These are phyloP conservation scores for Hypoxylon crocopeplum DNA, from an alignment of 495 filamentous ascomycete genomes.

Conservation along the genomic window DNA sequence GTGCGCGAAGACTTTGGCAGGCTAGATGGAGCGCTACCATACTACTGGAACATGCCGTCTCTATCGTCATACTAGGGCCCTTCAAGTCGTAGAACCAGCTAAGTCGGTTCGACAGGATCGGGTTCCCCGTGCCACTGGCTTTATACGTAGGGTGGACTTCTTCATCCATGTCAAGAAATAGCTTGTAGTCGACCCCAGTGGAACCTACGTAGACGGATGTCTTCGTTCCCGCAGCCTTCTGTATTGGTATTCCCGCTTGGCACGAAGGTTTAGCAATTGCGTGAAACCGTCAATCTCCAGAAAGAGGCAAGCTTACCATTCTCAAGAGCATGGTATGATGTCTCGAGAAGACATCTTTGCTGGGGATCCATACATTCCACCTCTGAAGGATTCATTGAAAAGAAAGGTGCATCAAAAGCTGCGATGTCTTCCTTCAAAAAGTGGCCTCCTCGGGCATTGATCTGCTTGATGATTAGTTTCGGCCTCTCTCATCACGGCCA, in stretches of 20 bases:
- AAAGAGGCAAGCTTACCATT: not conserved
- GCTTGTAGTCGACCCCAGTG: not conserved
- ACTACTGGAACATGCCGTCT: not conserved
- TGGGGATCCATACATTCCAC: not conserved
- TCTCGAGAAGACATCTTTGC: not conserved
- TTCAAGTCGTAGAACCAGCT: not conserved
- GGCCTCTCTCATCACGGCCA: not conserved
- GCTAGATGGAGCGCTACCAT: not conserved
- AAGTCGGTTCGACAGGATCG: not conserved
- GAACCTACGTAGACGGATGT: not conserved
- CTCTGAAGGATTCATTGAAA: not conserved
- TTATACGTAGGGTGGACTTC: not conserved
- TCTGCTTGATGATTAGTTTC: not conserved
- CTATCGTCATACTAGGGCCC: not conserved
- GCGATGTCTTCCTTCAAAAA: not conserved
- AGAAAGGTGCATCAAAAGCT: not conserved
- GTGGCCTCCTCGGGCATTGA: not conserved
- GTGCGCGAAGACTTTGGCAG: not conserved
- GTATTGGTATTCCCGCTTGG: not conserved
- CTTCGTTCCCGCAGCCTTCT: not conserved
- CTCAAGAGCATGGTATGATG: not conserved
- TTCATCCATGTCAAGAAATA: not conserved
- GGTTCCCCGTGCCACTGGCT: not conserved
- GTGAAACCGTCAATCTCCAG: no score
- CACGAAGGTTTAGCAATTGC: not conserved